Percentiles rank a stretch among this genome's conserved stretches.
Evolutionary conservation across 306 rosid species (phyloP).

Genomic region (Glycyrrhiza uralensis): DNA sequence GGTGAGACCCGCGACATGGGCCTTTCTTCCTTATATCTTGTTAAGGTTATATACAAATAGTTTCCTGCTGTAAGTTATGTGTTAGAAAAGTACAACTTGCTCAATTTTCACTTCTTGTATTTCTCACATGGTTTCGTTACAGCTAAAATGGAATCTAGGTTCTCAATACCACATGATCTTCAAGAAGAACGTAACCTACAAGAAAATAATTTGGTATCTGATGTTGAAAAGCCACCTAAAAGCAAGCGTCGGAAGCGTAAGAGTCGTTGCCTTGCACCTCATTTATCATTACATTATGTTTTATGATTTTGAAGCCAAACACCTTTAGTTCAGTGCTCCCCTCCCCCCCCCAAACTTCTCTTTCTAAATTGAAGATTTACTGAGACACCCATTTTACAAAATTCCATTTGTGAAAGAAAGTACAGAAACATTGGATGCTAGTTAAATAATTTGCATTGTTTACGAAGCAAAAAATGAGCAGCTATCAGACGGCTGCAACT

Average conservation of each 20-base stretch:
- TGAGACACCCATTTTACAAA: background rate
- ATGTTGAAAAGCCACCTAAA: slow-evolving; percentile 39
- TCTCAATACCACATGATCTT: slow-evolving; percentile 1
- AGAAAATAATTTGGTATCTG: slow-evolving; percentile 21
- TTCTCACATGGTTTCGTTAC: slow-evolving; percentile 16
- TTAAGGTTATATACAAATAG: slow-evolving; percentile 12
- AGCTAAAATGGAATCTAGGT: slow-evolving; percentile 52
- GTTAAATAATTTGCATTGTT: background rate
- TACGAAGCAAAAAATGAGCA: background rate
- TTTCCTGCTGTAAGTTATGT: background rate
- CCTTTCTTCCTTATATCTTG: slow-evolving; percentile 4
- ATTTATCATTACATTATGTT: background rate
- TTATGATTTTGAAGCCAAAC: background rate
- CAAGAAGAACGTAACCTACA: slow-evolving; percentile 25
- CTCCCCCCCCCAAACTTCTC: background rate
- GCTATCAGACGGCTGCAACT: background rate
- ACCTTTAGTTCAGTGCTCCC: background rate
- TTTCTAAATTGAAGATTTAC: background rate
- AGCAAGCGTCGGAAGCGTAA: slow-evolving; percentile 70
- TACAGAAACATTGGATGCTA: background rate
- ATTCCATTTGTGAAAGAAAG: background rate
- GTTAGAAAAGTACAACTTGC: background rate
- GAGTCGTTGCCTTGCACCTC: slow-evolving; percentile 23
- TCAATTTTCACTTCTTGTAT: slow-evolving; percentile 11
- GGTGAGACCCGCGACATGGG: slow-evolving; percentile 46